Evolutionary conservation across 306 rosid genomes (phyloP).

Genomic region (Vigna unguiculata): DNA sequence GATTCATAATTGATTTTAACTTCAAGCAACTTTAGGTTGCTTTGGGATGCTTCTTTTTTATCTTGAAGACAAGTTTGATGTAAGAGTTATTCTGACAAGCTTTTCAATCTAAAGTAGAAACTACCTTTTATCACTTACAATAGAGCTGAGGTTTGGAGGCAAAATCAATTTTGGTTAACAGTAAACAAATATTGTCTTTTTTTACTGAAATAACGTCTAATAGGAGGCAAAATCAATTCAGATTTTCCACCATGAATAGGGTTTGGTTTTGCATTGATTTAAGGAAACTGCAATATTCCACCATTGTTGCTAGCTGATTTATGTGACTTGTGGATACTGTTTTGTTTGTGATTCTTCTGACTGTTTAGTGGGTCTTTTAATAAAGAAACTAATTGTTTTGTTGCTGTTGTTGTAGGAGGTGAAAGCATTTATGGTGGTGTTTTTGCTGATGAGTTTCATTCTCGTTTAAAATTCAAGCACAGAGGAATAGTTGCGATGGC

Average conservation of each 20-base stretch:
- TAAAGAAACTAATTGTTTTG: neutral
- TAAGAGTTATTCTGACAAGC: neutral
- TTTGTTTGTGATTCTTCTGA: neutral
- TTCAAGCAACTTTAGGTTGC: neutral
- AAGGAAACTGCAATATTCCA: neutral
- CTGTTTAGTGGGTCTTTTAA: neutral
- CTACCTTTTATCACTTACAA: neutral
- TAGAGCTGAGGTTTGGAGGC: neutral
- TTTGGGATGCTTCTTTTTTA: neutral
- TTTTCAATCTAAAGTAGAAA: too few species aligned
- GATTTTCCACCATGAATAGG: neutral
- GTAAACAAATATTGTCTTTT: neutral
- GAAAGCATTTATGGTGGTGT: constrained; percentile 83
- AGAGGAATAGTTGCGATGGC: constrained; percentile 95
- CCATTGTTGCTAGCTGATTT: neutral
- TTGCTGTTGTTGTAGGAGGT: constrained; percentile 62
- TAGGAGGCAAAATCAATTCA: neutral
- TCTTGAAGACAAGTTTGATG: neutral
- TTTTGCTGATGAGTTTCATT: constrained; percentile 87
- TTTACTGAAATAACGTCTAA: neutral
- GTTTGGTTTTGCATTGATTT: neutral
- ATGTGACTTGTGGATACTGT: neutral
- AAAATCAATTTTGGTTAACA: neutral
- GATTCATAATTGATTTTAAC: neutral
- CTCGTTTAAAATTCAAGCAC: constrained; percentile 90